Base-by-base conservation (phyloP, 2,329 filamentous ascomycete species). In the Microdochium nivale region DNA sequence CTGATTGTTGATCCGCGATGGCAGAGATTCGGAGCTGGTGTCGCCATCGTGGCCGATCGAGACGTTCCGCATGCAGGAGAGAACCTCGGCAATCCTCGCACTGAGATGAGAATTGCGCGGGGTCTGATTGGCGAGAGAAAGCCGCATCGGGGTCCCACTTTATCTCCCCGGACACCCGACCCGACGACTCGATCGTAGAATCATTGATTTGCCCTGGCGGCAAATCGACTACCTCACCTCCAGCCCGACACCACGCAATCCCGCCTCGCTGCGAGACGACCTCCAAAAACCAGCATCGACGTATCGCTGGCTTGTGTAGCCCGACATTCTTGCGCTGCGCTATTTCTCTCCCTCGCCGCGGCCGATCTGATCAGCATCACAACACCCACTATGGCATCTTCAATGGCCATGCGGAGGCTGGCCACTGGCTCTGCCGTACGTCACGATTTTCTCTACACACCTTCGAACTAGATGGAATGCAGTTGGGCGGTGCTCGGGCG, bases 341-440 rank as follows among this genome's bases (percentile, higher is more conserved):
- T 16, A 8, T 40, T 40, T 40, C n/a, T n/a, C 8, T 16, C n/a
- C 7, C 16, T 8, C 16, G 5, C 35, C 35, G 11, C 35, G 35
- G 11, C 7, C 7, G 11, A 5, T 11, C n/a, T 19, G 8, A 40
- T n/a, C 5, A 16, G 14, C 19, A n/a, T 16, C 7, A 40, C 5
- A 51, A 19, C 50, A 55, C 57, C 37, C 51, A 66, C 58, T 62
- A 83, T 79, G 74, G 79, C 81, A 70, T 81, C 80, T 67, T 79
- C 79, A 71, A 81, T 83, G 74, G 79, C 79, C 66, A 72, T 83
- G 76, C 79, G 80, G 70, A 79, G 78, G 68, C 69, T 84, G 65
- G 73, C 76, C 66, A 66, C 74, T 63, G 72, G 73, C 67, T 72
- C 79, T 70, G 69, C 78, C 62, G 80, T 83, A 66, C 66, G 80